These are phyloP conservation scores for Globisporangium alternatum DNA, from an alignment of 352 stramenopile genomes.

Conservation along the genomic window DNA sequence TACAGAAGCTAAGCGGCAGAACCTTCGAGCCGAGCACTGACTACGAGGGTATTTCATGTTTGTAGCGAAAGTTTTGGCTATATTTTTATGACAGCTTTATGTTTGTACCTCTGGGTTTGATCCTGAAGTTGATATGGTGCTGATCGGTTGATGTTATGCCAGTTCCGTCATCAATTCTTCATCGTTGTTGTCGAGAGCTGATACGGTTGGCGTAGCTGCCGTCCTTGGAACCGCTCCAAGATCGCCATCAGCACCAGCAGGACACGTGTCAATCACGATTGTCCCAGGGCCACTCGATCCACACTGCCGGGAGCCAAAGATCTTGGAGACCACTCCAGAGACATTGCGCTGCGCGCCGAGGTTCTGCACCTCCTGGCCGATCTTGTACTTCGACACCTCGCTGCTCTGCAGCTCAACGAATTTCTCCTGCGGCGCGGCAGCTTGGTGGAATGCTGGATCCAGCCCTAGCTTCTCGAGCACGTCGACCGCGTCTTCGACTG, in stretches of 20 bases:
- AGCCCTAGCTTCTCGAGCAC: constrained; percentile 48
- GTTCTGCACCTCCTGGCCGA: constrained; percentile 52
- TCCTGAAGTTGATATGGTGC: constrained; percentile 3
- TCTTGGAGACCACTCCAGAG: constrained; percentile 57
- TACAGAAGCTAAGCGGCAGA: constrained; percentile 16
- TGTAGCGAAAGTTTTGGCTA: constrained; percentile 10
- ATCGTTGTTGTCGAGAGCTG: constrained; percentile 3
- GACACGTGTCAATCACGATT: constrained; percentile 69
- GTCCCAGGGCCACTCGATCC: constrained; percentile 60
- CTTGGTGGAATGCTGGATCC: constrained; percentile 39
- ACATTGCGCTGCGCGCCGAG: constrained; percentile 55
- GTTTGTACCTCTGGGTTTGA: neutral
- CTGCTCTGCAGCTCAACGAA: constrained; percentile 81
- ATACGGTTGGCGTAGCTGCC: neutral
- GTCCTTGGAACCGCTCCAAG: neutral
- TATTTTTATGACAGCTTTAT: constrained; percentile 6
- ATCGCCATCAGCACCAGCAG: constrained; percentile 7
- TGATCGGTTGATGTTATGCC: constrained; percentile 1
- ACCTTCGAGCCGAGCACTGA: neutral
- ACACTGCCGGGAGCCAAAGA: constrained; percentile 69
- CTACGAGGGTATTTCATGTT: neutral
- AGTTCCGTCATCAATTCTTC: constrained; percentile 14
- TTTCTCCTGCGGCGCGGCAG: constrained; percentile 30
- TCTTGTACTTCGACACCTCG: constrained; percentile 73
- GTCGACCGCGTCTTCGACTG: constrained; percentile 53